Evolutionary conservation across 495 filamentous ascomycete genomes (phyloP).

Genomic region (Xylaria castorea): DNA sequence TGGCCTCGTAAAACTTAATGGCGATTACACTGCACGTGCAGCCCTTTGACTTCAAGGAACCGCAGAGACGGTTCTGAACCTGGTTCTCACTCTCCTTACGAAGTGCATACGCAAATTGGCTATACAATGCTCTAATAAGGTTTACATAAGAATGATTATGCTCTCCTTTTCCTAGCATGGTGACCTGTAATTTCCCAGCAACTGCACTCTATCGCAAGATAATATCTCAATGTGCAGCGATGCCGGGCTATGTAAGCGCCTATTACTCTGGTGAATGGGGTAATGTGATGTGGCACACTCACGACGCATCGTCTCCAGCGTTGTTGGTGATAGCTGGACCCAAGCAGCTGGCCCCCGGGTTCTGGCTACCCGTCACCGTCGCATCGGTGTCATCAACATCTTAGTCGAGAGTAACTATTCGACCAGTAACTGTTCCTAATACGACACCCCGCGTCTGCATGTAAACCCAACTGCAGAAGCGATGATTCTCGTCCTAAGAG

Average conservation of each 20-base stretch:
- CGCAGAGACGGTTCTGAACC: background rate
- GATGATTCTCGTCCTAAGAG: background rate
- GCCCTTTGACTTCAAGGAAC: background rate
- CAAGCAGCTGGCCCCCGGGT: constrained; percentile 7
- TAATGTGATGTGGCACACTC: background rate
- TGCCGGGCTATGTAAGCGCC: constrained; percentile 2
- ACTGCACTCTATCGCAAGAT: constrained; percentile 4
- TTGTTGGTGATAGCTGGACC: constrained; percentile 15
- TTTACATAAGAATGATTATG: background rate
- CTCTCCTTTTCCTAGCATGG: constrained; percentile 15
- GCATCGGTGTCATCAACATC: constrained; percentile 2
- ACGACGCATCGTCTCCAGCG: background rate
- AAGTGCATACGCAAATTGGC: constrained; percentile 15
- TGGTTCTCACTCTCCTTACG: background rate
- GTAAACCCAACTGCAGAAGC: background rate
- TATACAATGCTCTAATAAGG: constrained; percentile 7
- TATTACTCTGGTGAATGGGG: background rate
- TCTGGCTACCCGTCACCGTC: background rate
- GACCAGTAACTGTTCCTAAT: background rate
- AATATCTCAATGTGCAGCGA: constrained; percentile 8
- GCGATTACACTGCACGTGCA: constrained; percentile 9
- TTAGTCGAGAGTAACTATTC: background rate
- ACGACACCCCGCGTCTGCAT: background rate
- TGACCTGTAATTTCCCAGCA: constrained; percentile 1
- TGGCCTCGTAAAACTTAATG: constrained; percentile 1